Base-by-base conservation (phyloP, 108 stramenopile genomes). In the Skeletonema marinoi region DNA sequence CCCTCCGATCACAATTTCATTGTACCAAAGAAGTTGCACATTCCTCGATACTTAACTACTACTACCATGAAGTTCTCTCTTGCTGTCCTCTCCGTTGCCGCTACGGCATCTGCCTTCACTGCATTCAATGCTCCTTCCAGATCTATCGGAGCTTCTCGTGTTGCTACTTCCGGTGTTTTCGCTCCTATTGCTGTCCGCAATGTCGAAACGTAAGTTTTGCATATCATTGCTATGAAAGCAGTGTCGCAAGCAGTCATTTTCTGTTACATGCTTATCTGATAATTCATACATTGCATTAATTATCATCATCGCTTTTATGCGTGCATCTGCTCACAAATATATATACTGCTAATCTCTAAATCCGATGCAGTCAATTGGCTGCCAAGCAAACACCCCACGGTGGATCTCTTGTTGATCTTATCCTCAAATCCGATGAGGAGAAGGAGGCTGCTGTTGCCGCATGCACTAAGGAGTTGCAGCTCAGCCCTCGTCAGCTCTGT, bases 401-500 rank as follows among this genome's bases (percentile, higher is more conserved):
- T 54, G 99, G 98, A 60, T 80, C 74, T 30, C 88, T 99, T 60
- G 96, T 99, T 19, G 93, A 99, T 75, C 85, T 96, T 44, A 93
- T 98, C 90, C 81, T 93, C 38, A 91, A 92, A 69, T 73, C 88
- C 19, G 94, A 94, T 31, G 97, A 83, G 9, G 96, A 89, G 38
- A 95, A 96, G 87, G 85, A 92, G 51, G 94, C 96, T 38, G 96
- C 96, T 50, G 86, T 97, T 74, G 94, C 93, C 85, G 92, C 90
- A 73, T 90, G 91, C 85, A 91, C 89, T 19, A 86, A 84, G 65
- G 85, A 88, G 50, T 58, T 98, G 36, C 85, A 98, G 79, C 96
- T 97, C 44, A 86, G 88, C 36, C 87, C 94, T 42, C 97, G 98
- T 84, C 98, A 99, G 85, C 89, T 97, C 67, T 99, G 99, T 83